Percentiles rank a stretch among this genome's conserved stretches.
phyloP scores from a whole-genome alignment of 2,329 filamentous ascomycete species.

The Trichoderma sp. region DNA sequence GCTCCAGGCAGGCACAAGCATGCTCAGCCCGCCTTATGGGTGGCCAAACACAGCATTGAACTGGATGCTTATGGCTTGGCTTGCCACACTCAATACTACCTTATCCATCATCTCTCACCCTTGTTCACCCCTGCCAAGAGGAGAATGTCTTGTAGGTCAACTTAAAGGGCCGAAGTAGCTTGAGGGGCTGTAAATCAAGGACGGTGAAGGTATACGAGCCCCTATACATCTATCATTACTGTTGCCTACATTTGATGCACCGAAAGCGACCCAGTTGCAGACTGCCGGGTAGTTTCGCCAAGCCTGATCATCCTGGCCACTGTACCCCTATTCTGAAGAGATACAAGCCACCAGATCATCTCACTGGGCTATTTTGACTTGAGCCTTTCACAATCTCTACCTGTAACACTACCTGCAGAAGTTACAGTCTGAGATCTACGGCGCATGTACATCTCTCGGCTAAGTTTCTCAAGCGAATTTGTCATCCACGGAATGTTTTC shows the following conservation, averaged over 20 bases:
- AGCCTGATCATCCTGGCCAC: too few species aligned
- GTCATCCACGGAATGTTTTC: background rate
- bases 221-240: background rate
- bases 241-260: background rate
- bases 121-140: background rate
- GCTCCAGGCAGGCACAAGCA: background rate
- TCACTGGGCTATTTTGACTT: background rate
- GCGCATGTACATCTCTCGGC: background rate
- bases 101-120: background rate
- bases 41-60: background rate
- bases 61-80: background rate
- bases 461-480: background rate
- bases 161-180: background rate
- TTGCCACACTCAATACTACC: background rate
- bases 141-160: background rate
- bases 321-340: background rate
- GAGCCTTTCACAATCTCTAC: background rate
- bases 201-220: background rate
- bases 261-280: background rate
- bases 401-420: background rate
- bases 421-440: background rate
- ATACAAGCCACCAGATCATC: background rate
- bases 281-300: background rate
- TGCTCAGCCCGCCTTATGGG: background rate
- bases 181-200: background rate